Conservation (phyloP, 768 basidiomycete genomes). For the Leccinum fibrillosum region DNA sequence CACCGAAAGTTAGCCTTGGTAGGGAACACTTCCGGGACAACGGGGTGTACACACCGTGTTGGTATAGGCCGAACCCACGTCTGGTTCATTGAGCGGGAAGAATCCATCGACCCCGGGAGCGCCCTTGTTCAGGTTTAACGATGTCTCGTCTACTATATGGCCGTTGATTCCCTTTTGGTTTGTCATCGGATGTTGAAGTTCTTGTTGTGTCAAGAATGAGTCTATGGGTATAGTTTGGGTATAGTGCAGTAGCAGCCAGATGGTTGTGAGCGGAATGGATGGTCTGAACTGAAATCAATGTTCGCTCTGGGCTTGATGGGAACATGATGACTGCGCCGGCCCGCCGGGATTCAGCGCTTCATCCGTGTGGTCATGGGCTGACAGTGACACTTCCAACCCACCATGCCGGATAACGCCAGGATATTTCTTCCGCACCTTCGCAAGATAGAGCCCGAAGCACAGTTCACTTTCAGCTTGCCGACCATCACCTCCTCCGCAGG, state of each 20-base stretch:
- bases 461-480: slow-evolving; percentile 46
- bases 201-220: not conserved
- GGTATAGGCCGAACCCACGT: slow-evolving; percentile 44
- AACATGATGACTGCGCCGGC: not conserved
- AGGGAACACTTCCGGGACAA: not conserved
- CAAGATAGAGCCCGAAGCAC: slow-evolving; percentile 46
- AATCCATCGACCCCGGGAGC: slow-evolving; percentile 52
- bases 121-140: slow-evolving; percentile 39
- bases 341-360: not conserved
- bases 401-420: slow-evolving; percentile 17
- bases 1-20: not conserved
- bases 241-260: not conserved
- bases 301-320: not conserved
- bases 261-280: not conserved
- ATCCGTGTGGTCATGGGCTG: not conserved
- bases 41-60: slow-evolving; percentile 13
- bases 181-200: not conserved
- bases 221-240: not conserved
- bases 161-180: not conserved
- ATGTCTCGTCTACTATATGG: not conserved
- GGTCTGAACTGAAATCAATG: not conserved
- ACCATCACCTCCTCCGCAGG: slow-evolving; percentile 56
- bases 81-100: slow-evolving; percentile 59
- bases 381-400: not conserved
- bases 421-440: slow-evolving; percentile 44